Evolutionary conservation across 768 basidiomycete genomes (phyloP).

Genomic region (Lactarius trivialis): DNA sequence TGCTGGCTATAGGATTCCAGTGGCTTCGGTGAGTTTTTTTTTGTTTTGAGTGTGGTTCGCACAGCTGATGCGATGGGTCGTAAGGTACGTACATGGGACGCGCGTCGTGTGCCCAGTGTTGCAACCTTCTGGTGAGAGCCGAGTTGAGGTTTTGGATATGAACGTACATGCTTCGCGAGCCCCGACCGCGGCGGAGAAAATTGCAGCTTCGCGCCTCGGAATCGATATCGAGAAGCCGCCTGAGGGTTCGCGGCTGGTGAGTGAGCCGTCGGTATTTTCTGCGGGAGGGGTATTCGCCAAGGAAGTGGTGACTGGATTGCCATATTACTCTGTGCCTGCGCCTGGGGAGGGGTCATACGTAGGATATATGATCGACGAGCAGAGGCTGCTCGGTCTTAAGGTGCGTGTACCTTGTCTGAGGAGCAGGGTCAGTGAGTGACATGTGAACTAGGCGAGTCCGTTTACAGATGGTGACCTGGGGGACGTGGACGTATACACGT

Average conservation of each 20-base stretch:
- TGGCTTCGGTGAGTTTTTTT: slow-evolving; percentile 34
- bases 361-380: slow-evolving; percentile 38
- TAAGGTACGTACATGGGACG: slow-evolving; percentile 35
- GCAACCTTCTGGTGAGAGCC: slow-evolving; percentile 10
- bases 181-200: slow-evolving; percentile 2
- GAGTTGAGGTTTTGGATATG: slow-evolving; percentile 30
- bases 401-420: slow-evolving; percentile 21
- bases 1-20: slow-evolving; percentile 29
- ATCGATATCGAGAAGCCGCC: not conserved
- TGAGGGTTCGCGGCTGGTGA: slow-evolving; percentile 3
- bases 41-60: not conserved
- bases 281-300: slow-evolving; percentile 25
- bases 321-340: slow-evolving; percentile 25
- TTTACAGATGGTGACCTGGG: slow-evolving; percentile 32
- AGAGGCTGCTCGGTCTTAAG: slow-evolving; percentile 33
- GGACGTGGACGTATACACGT: slow-evolving; percentile 34
- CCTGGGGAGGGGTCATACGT: slow-evolving; percentile 24
- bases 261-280: slow-evolving; percentile 7
- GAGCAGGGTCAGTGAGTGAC: not conserved
- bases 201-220: not conserved
- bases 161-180: slow-evolving; percentile 25
- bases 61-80: not conserved
- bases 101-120: slow-evolving; percentile 31
- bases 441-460: slow-evolving; percentile 25
- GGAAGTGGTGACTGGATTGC: slow-evolving; percentile 28